Evolutionary conservation across 2,329 filamentous ascomycete genomes (phyloP), one percentile per base, ranked within the genome.

Genomic region (Cercospora beticola): DNA sequence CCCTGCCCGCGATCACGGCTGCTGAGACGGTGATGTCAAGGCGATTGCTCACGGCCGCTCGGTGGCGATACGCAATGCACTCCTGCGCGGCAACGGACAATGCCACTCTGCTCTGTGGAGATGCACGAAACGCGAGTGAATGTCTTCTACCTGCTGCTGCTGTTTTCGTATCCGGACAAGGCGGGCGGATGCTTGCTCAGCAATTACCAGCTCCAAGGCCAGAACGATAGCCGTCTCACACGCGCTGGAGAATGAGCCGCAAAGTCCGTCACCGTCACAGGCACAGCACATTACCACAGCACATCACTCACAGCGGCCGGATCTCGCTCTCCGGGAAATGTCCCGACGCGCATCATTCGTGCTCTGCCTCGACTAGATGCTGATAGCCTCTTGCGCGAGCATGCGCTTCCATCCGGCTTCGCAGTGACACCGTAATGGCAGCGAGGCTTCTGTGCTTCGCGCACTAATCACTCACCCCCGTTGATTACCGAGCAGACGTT

Each of bases 1-100:
- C 56, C 28, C 56, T 59, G 26, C 56, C 56, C 31, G 30, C 56
- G 56, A 59, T 59, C 26, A 36, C 56, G 56, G 56, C 56, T 59
- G 56, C 56, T 59, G 56, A 59, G 56, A 59, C 56, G 56, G 56
- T 59, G 56, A 59, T 59, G 56, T 59, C 56, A 59, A 36, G 31
- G 56, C 31, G 54, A 58, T 31, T 31, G 26, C 54, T 30, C 49
- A 23, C 49, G 18, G 49, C 49, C 49, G 18, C 12, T 54, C 18
- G 28, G 56, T 59, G 56, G 56, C 56, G 54, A 30, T 28, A 28
- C 30, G 49, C 23, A 28, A 54, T 26, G 49, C 49, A 28, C 7
- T 49, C 8, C 43, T 49, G 43, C 43, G 43, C 43, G 43, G 43
- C 43, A 26, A 54, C 49, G 49, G 49, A 28, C 21, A 16, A 28